Evolutionary conservation across 1,284 basidiomycete species (phyloP), one percentile per base, ranked within the genome.

Genomic region (Cystobasidium slooffiae): DNA sequence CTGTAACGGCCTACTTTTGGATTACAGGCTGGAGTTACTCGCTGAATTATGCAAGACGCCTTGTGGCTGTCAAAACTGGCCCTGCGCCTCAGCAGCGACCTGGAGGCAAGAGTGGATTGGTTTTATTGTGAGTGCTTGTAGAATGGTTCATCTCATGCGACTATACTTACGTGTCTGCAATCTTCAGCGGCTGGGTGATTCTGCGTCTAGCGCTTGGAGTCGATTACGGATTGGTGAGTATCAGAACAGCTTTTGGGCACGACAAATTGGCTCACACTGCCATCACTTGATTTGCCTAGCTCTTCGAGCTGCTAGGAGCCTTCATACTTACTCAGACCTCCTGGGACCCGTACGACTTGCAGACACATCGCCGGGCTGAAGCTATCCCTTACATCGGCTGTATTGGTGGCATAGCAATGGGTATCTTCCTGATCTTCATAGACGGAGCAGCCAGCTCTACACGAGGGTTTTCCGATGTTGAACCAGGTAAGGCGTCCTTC

Each of bases 221-320:
- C 10, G 22, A 66, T 16, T 62, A 73, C 31, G 70, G 70, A 12
- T 59, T 73, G 44, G 62, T 73, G 18, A 46, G 70, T 61, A 51
- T 37, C 37, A 14, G 20, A 22, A 12, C 24, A 22, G 22, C 31
- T 8, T 58, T 37, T 1, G 12, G 10, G 24, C 9, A 24, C 9
- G 31, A 49, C 14, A 31, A 47, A 4, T 10, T 69, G n/a, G 12
- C 24, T 58, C 44, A 51, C 22, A 10, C 39, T 18, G 20, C 16
- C n/a, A 16, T 5, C 2, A 31, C 31, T 31, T 31, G 31, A 1
- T 5, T 31, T 31, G 5, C 12, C 7, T 46, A 73, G 70, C 43
- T 73, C 52, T 73, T 73, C 43, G 70, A 73, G 63, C 52, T 73
- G 18, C 44, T 73, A 9, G 70, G 70, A 14, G 62, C 70, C 10